Conservation (phyloP, 345 rosid genomes). For the Xanthoceras sorbifolium region DNA sequence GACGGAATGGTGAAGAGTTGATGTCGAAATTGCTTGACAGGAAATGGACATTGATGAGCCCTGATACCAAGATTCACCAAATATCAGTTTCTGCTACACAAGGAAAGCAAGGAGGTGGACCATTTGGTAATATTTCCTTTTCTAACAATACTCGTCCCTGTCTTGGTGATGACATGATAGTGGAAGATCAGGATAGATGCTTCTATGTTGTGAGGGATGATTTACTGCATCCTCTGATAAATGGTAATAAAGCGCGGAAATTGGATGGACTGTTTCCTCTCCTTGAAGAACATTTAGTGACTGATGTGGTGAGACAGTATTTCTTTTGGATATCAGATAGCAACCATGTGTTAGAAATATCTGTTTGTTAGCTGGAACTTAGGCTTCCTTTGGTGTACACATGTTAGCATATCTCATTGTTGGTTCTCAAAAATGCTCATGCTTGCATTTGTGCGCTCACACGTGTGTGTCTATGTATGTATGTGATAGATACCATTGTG, state of each 20-base stretch:
- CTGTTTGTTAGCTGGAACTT: neutral
- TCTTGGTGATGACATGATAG: constrained; percentile 41
- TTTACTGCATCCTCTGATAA: constrained; percentile 82
- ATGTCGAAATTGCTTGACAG: constrained; percentile 58
- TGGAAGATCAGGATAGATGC: constrained; percentile 34
- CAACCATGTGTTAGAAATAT: neutral
- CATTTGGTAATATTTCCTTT: constrained; percentile 31
- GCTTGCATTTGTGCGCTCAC: neutral
- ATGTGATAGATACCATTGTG: neutral
- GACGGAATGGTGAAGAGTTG: constrained; percentile 37
- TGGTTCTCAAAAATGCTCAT: constrained; percentile 1
- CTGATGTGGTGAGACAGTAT: constrained; percentile 74
- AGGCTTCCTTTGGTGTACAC: neutral
- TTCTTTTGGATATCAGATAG: constrained; percentile 9
- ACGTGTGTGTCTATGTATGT: neutral
- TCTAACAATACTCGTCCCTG: constrained; percentile 39
- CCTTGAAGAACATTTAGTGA: constrained; percentile 55
- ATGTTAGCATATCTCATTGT: neutral
- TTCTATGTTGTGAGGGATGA: constrained; percentile 87
- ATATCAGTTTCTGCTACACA: constrained; percentile 39
- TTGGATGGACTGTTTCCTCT: constrained; percentile 79
- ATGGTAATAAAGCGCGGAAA: constrained; percentile 94
- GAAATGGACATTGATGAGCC: constrained; percentile 63
- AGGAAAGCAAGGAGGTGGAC: constrained; percentile 27
- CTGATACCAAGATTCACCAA: constrained; percentile 63